phyloP scores from a whole-genome alignment of 1,284 basidiomycete species.

The Mycena citricolor region DNA sequence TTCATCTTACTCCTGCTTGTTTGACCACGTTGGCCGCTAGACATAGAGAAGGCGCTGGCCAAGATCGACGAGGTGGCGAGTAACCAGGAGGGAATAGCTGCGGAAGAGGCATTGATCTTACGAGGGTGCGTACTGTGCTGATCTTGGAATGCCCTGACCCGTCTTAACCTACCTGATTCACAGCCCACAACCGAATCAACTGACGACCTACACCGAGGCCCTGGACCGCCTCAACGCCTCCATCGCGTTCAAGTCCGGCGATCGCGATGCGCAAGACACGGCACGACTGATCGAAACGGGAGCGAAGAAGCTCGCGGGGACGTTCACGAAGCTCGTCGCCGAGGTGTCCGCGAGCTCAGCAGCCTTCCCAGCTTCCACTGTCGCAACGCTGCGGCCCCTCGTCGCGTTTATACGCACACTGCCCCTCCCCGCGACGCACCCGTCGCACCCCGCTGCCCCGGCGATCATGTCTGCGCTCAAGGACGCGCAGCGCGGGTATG shows the following conservation, averaged over 20 bases:
- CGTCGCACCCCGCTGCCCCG: constrained; percentile 70
- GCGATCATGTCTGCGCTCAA: constrained; percentile 62
- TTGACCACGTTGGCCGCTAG: constrained; percentile 36
- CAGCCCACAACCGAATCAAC: constrained; percentile 68
- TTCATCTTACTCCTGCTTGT: too few relatives aligned
- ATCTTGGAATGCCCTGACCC: background rate
- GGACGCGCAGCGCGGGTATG: constrained; percentile 78
- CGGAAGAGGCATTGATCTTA: constrained; percentile 73
- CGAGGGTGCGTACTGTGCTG: constrained; percentile 53
- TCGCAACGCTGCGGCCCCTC: constrained; percentile 58
- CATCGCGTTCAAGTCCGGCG: constrained; percentile 72
- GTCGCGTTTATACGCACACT: constrained; percentile 68
- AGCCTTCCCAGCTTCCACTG: constrained; percentile 54
- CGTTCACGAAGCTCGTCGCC: constrained; percentile 79
- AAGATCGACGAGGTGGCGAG: constrained; percentile 78
- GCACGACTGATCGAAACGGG: constrained; percentile 77
- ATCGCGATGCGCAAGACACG: constrained; percentile 57
- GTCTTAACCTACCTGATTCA: constrained; percentile 8
- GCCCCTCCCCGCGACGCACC: constrained; percentile 73
- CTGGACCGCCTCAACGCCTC: constrained; percentile 74
- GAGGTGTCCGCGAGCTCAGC: constrained; percentile 66
- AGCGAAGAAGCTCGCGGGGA: constrained; percentile 72
- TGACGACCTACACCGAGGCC: constrained; percentile 65
- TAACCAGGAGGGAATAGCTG: constrained; percentile 72
- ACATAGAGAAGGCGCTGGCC: constrained; percentile 72